Evolutionary conservation across 768 basidiomycete genomes (phyloP), one percentile per base, ranked within the genome.

Genomic region (Cystobasidium tubakii): DNA sequence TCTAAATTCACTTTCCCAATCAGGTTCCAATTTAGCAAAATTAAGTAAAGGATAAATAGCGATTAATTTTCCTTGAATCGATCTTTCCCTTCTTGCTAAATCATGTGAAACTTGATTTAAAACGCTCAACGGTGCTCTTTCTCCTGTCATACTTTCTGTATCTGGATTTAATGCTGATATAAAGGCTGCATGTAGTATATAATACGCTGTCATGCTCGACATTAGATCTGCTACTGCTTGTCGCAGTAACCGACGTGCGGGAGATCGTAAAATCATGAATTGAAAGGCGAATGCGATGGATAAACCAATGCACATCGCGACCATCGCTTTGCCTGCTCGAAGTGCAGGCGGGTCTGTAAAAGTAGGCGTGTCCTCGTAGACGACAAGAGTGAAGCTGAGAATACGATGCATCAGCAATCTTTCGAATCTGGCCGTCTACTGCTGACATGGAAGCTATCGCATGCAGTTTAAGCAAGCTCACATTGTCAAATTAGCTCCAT

Each of bases 271-370:
- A 3, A 75, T 42, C n/a, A 75, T 55, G 65, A 33, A 46, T 60
- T 80, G 81, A 76, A 82, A 82, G 42, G 75, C 75, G n/a, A 75
- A 73, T 4, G 76, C 78, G 42, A 82, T 77, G 15, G 66, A 77
- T 1, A 82, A 69, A 1, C 80, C 81, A 31, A 81, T 71, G 9
- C 75, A 75, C 57, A 82, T 75, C 17, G 79, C 46, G 27, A 69
- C 77, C n/a, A 82, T 46, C 13, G 75, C 74, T 71, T 77, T 77
- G 29, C 77, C 79, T 17, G 74, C 66, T 1, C 81, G 73, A 25
- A 79, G 54, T 0, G 76, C 77, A 0, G 81, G 80, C n/a, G 75
- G 42, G 72, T 80, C 81, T 7, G 21, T 23, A 72, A 79, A 81
- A 42, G 46, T 62, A 12, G 77, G 76, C 17, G 77, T 64, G 6